Conservation (phyloP, 176 grass and related monocot genomes). For the Oryza glaberrima region DNA sequence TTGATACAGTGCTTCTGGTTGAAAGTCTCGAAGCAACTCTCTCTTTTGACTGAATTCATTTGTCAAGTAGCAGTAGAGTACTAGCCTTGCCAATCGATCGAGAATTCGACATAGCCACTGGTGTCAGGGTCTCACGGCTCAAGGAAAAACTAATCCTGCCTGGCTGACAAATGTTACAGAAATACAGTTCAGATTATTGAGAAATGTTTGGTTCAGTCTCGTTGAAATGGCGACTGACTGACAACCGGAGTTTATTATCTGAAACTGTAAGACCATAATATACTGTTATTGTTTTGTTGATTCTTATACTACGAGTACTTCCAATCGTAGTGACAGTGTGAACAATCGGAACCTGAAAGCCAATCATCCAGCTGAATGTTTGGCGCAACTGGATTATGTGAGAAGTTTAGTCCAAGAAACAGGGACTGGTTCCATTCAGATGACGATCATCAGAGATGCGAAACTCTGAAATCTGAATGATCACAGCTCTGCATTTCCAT, state of each 20-base stretch:
- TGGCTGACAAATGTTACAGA: background rate
- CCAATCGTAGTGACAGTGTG: background rate
- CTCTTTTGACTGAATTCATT: background rate
- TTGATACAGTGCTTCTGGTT: background rate
- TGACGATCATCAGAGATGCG: background rate
- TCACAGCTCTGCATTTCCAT: background rate
- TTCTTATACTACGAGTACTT: background rate
- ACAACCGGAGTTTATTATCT: background rate
- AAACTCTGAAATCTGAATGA: background rate
- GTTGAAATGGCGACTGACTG: background rate
- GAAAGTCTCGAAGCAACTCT: background rate
- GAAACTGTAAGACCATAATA: background rate
- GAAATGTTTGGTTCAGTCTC: background rate
- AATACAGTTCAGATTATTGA: background rate
- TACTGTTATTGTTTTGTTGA: background rate
- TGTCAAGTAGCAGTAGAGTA: background rate
- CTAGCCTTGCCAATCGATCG: background rate
- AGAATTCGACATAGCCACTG: background rate
- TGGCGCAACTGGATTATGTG: background rate
- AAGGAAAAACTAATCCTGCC: conserved; percentile 1
- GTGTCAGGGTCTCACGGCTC: conserved; percentile 29
- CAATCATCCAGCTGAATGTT: background rate
- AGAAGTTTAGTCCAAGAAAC: background rate
- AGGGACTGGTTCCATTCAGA: background rate
- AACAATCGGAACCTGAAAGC: background rate